Percentiles rank a stretch among this genome's conserved stretches.
Conservation (phyloP, 306 rosid species). For the Prunus campanulata region DNA sequence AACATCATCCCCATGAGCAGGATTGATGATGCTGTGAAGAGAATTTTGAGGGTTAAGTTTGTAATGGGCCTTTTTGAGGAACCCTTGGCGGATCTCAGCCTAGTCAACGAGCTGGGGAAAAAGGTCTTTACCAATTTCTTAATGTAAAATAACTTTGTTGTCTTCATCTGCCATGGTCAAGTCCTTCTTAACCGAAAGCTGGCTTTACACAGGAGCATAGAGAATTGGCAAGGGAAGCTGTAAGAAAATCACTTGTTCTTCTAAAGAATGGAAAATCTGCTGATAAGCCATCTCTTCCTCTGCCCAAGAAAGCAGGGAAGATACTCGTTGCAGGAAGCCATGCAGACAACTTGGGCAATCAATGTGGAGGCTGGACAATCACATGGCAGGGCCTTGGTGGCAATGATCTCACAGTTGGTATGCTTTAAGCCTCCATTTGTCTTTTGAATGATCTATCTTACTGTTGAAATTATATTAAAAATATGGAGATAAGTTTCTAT, state of each 20-base stretch:
- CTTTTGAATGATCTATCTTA: not conserved
- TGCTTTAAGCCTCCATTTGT: conserved; percentile 7
- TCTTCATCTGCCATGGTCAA: not conserved
- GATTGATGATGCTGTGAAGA: conserved; percentile 75
- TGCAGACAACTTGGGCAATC: conserved; percentile 84
- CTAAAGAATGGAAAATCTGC: conserved; percentile 71
- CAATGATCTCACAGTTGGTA: conserved; percentile 70
- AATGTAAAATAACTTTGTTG: conserved; percentile 1
- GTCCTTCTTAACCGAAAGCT: not conserved
- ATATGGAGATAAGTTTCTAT: not conserved
- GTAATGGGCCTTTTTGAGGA: conserved; percentile 79
- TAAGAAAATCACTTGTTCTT: conserved; percentile 82
- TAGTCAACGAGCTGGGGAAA: conserved; percentile 63
- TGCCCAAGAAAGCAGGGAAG: conserved; percentile 76
- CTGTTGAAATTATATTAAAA: not conserved
- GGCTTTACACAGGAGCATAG: conserved; percentile 67
- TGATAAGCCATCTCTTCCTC: conserved; percentile 67
- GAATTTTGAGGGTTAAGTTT: conserved; percentile 77
- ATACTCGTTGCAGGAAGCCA: conserved; percentile 84
- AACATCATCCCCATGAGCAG: conserved; percentile 64
- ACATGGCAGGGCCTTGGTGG: conserved; percentile 88
- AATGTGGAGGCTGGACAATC: conserved; percentile 99
- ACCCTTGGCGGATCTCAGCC: conserved; percentile 69
- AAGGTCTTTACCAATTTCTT: conserved; percentile 38
- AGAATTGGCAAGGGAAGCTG: conserved; percentile 89